phyloP scores from a whole-genome alignment of 192 early-diverging fungal genomes.

The Funneliformis mosseae region DNA sequence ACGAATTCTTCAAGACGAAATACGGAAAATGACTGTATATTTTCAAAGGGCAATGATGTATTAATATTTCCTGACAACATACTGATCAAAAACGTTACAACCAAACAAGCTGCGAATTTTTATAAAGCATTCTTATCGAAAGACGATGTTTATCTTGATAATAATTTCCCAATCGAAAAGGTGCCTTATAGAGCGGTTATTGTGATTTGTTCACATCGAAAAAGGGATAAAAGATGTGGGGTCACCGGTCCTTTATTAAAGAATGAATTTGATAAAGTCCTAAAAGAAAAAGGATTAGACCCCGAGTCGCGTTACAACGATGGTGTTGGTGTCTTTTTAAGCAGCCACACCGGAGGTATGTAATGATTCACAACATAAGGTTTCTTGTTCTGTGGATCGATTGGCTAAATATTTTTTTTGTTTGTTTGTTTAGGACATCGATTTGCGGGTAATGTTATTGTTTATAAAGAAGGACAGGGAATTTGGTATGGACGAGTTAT shows the following conservation, averaged over 20 bases:
- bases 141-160: background rate
- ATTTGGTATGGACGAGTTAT: conserved; percentile 63
- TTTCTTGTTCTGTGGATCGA: background rate
- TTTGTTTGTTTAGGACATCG: conserved; percentile 49
- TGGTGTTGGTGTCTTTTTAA: conserved; percentile 46
- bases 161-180: conserved; percentile 2
- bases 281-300: conserved; percentile 52
- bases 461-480: conserved; percentile 53
- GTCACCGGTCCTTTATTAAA: conserved; percentile 53
- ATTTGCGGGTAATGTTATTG: conserved; percentile 63
- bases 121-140: conserved; percentile 44
- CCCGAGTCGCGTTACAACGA: conserved; percentile 7
- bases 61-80: conserved; percentile 59
- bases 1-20: conserved; percentile 45
- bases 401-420: background rate
- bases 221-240: conserved; percentile 59
- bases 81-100: conserved; percentile 51
- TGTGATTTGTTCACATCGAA: conserved; percentile 56
- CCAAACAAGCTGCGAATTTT: conserved; percentile 44
- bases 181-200: conserved; percentile 48
- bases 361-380: background rate
- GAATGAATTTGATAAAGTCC: conserved; percentile 50
- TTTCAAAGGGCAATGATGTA: conserved; percentile 35
- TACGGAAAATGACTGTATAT: conserved; percentile 6
- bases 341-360: conserved; percentile 58